These are phyloP conservation scores for Pythium phragmitis DNA, from an alignment of 352 stramenopile genomes.

Conservation along the genomic window DNA sequence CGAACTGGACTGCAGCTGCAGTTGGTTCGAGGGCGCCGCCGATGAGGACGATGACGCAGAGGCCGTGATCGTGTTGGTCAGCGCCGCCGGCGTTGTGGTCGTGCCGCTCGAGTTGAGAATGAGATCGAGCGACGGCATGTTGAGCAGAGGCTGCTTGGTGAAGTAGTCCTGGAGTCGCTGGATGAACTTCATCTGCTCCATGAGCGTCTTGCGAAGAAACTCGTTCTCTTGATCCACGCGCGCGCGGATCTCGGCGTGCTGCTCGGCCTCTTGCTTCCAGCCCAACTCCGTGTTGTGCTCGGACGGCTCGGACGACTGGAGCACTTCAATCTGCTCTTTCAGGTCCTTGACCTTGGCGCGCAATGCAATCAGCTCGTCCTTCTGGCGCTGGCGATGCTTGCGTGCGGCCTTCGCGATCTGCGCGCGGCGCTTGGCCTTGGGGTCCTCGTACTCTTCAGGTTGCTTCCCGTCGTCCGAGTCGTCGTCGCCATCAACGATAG, in stretches of 20 bases:
- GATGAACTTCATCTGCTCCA: slow-evolving; percentile 93
- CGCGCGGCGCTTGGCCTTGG: slow-evolving; percentile 82
- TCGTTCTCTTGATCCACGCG: slow-evolving; percentile 90
- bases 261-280: slow-evolving; percentile 89
- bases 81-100: slow-evolving; percentile 49
- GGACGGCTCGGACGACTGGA: slow-evolving; percentile 85
- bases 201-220: slow-evolving; percentile 86
- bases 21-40: slow-evolving; percentile 50
- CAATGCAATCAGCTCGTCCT: slow-evolving; percentile 84
- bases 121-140: slow-evolving; percentile 85
- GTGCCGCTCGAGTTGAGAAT: slow-evolving; percentile 79
- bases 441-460: slow-evolving; percentile 78
- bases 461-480: slow-evolving; percentile 56
- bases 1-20: slow-evolving; percentile 75
- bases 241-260: slow-evolving; percentile 85
- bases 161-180: slow-evolving; percentile 90
- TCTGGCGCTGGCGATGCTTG: slow-evolving; percentile 87
- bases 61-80: slow-evolving; percentile 52
- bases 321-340: slow-evolving; percentile 89
- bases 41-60: slow-evolving; percentile 63
- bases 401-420: slow-evolving; percentile 88
- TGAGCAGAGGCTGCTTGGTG: slow-evolving; percentile 87
- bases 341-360: slow-evolving; percentile 88
- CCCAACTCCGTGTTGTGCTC: slow-evolving; percentile 88
- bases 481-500: slow-evolving; percentile 39